A percentile compares a stretch with the other conserved stretches of the same genome.
Evolutionary conservation across 2,329 filamentous ascomycete genomes (phyloP).

Genomic region (Xylaria digitata): DNA sequence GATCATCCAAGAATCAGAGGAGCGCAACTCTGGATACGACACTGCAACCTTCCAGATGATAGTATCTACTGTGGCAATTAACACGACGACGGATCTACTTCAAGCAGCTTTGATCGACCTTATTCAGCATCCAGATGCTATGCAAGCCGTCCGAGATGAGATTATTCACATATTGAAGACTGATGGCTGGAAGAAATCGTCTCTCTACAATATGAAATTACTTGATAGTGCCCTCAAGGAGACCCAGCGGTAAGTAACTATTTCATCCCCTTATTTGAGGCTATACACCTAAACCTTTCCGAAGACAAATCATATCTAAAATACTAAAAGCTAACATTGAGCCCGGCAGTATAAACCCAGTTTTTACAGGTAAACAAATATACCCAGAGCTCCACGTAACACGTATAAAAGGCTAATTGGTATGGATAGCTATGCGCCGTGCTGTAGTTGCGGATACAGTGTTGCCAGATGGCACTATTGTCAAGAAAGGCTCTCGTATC

Average conservation of each 20-base stretch:
- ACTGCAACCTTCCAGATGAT: slow-evolving; percentile 46
- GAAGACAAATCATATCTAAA: not conserved
- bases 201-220: slow-evolving; percentile 49
- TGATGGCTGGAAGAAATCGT: slow-evolving; percentile 43
- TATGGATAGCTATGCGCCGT: slow-evolving; percentile 40
- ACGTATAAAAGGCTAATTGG: slow-evolving; percentile 7
- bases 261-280: not conserved
- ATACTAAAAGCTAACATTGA: not conserved
- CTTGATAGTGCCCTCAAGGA: slow-evolving; percentile 55
- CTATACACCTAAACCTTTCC: not conserved
- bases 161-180: slow-evolving; percentile 46
- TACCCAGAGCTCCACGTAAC: not conserved
- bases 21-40: slow-evolving; percentile 45
- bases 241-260: slow-evolving; percentile 39
- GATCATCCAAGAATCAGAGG: slow-evolving; percentile 51
- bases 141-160: slow-evolving; percentile 58
- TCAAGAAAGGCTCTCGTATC: slow-evolving; percentile 41
- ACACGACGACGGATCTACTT: slow-evolving; percentile 52
- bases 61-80: slow-evolving; percentile 51
- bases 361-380: slow-evolving; percentile 39
- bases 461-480: slow-evolving; percentile 41
- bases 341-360: slow-evolving; percentile 43
- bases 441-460: slow-evolving; percentile 32
- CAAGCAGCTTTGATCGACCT: slow-evolving; percentile 56
- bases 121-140: slow-evolving; percentile 53